phyloP scores from a whole-genome alignment of 331 rosid genomes.

The Cydonia oblonga region DNA sequence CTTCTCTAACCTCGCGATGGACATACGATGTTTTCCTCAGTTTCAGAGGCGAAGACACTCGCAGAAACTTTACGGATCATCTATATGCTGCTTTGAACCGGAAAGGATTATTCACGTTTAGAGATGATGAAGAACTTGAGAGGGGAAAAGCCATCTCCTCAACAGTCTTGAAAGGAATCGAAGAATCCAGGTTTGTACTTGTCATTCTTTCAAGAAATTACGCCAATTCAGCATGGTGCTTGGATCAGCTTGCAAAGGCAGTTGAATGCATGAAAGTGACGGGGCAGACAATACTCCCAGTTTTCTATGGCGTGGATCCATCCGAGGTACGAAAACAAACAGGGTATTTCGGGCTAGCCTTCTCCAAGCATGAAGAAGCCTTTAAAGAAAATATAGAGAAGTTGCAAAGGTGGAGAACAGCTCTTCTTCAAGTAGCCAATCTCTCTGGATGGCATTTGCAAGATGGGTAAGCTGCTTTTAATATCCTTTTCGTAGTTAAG shows the following conservation, averaged over 20 bases:
- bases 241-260: constrained; percentile 7
- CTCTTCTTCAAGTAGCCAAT: neutral
- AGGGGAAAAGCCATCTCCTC: neutral
- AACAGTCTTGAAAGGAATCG: neutral
- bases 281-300: neutral
- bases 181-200: constrained; percentile 9
- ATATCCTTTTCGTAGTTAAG: too few species aligned
- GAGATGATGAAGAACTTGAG: neutral
- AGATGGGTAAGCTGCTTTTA: neutral
- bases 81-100: neutral
- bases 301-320: constrained; percentile 15
- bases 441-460: constrained; percentile 6
- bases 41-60: neutral
- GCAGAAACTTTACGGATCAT: neutral
- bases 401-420: neutral
- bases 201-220: constrained; percentile 6
- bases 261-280: neutral
- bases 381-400: neutral
- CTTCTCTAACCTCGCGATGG: neutral
- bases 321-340: constrained; percentile 1
- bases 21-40: constrained; percentile 11
- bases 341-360: neutral
- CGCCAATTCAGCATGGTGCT: neutral
- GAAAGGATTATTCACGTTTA: constrained; percentile 1
- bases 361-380: neutral